Evolutionary conservation across 2,329 filamentous ascomycete species (phyloP), one percentile per base, ranked within the genome.

Genomic region (Paracoccidioides lutzii): DNA sequence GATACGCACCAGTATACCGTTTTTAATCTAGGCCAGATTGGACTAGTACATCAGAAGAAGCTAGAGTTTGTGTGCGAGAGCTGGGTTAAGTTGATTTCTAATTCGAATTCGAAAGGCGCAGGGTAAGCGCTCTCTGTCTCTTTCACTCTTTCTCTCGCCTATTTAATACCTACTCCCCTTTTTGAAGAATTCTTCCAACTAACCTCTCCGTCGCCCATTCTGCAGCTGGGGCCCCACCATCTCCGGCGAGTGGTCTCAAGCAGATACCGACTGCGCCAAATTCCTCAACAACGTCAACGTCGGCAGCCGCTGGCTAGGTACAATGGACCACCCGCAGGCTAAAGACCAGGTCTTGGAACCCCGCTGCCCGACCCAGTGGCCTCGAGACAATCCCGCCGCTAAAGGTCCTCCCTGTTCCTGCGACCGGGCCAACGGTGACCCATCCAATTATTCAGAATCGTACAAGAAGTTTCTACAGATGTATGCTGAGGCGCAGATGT

Each of bases 1-100:
- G 93, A 98, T 71, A 93, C 94, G 41, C 93, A 98, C 73, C 91
- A 97, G 71, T 98, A 98, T 71, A 88, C 95, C 66, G 96, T 96
- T 70, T 98, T 98, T 79, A 96, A 98, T 77, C 81, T 82, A 42
- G 83, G 86, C 61, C 88, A 95, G 70, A 86, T 98, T 66, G 80
- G 82, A 50, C 84, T 86, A 66, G 84, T 84, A 55, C 93, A 97
- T 74, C 78, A 84, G 55, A 79, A 84, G 61, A 96, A 96, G 73
- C 79, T 97, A 56, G 77, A 85, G 58, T 94, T 95, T 67, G 89
- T 91, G 3, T 98, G 93, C 74, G 75, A 79, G 15, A 55, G 53
- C 54, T 98, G 93, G 93, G 86, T 87, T 3, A 69, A 84, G 63
- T 90, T 97, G 76, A 81, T 89, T 12, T 67, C 81, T 59, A 74